phyloP scores from a whole-genome alignment of 1,139 yeast species.

The Yamadazyma diospyri region DNA sequence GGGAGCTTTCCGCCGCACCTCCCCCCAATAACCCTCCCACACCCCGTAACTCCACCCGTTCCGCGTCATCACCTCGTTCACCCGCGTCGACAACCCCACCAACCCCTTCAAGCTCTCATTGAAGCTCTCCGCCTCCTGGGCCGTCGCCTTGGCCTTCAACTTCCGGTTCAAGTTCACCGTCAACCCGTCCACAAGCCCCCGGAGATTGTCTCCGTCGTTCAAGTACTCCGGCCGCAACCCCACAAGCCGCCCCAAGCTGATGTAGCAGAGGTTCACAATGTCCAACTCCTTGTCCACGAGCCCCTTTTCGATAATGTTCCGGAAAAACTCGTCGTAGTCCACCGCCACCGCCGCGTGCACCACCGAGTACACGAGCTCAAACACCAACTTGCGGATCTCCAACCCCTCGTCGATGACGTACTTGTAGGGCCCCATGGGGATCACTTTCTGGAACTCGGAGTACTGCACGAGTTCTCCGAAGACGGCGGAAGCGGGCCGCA shows the following conservation, averaged over 20 bases:
- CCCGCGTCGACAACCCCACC: slow-evolving; percentile 21
- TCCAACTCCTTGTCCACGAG: slow-evolving; percentile 38
- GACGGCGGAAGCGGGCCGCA: slow-evolving; percentile 53
- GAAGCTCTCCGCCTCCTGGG: slow-evolving; percentile 38
- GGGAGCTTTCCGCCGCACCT: too few species aligned
- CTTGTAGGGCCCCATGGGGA: slow-evolving; percentile 87
- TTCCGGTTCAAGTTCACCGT: slow-evolving; percentile 31
- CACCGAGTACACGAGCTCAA: slow-evolving; percentile 65
- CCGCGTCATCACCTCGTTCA: slow-evolving; percentile 16
- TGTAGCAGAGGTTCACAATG: slow-evolving; percentile 34
- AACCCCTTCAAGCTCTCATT: slow-evolving; percentile 31
- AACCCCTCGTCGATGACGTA: slow-evolving; percentile 79
- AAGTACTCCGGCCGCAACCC: slow-evolving; percentile 19
- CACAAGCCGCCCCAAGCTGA: slow-evolving; percentile 29
- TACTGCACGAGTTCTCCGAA: slow-evolving; percentile 56
- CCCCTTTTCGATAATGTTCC: slow-evolving; percentile 30
- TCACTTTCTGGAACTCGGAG: slow-evolving; percentile 55
- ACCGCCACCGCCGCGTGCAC: slow-evolving; percentile 22
- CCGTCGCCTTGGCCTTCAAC: slow-evolving; percentile 38
- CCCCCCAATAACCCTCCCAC: slow-evolving; percentile 17
- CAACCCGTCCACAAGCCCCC: slow-evolving; percentile 21
- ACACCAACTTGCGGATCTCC: slow-evolving; percentile 68
- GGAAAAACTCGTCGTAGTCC: slow-evolving; percentile 22
- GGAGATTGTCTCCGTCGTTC: slow-evolving; percentile 18
- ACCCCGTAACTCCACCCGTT: slow-evolving; percentile 14